These are phyloP conservation scores for Cichorium intybus DNA, from an alignment of 140 eudicot genomes.

Conservation along the genomic window DNA sequence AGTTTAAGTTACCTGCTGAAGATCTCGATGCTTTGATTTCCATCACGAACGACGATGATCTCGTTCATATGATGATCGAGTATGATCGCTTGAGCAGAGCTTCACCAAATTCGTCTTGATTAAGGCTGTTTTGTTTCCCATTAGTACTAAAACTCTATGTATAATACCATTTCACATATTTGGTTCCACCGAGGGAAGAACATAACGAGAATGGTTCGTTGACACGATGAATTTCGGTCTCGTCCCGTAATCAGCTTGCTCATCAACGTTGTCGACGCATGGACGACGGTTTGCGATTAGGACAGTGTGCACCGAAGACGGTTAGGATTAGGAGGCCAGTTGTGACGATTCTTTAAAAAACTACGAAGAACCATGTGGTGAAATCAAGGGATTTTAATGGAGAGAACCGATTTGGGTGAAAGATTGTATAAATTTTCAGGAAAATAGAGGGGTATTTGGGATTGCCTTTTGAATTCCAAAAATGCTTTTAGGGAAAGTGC, in stretches of 20 bases:
- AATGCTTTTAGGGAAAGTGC: no score
- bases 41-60: slow-evolving; percentile 82
- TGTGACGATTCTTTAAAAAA: no score
- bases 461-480: no score
- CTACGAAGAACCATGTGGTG: no score
- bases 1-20: slow-evolving; percentile 84
- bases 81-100: slow-evolving; percentile 62
- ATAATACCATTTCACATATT: slow-evolving; percentile 42
- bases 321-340: no score
- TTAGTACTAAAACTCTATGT: slow-evolving; percentile 22
- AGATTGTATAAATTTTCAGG: no score
- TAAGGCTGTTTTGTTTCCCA: slow-evolving; percentile 65
- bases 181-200: slow-evolving; percentile 51
- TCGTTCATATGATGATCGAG: slow-evolving; percentile 89
- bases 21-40: slow-evolving; percentile 82
- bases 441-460: no score
- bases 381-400: no score
- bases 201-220: slow-evolving; percentile 68
- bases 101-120: slow-evolving; percentile 68
- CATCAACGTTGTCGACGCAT: slow-evolving; percentile 14
- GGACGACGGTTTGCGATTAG: no score
- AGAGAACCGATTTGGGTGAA: no score
- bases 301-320: no score
- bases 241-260: slow-evolving; percentile 30
- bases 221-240: slow-evolving; percentile 75